A percentile compares a stretch with the other conserved stretches of the same genome.
phyloP scores from a whole-genome alignment of 2,329 filamentous ascomycete species.

The Berkeleyomyces rouxiae region DNA sequence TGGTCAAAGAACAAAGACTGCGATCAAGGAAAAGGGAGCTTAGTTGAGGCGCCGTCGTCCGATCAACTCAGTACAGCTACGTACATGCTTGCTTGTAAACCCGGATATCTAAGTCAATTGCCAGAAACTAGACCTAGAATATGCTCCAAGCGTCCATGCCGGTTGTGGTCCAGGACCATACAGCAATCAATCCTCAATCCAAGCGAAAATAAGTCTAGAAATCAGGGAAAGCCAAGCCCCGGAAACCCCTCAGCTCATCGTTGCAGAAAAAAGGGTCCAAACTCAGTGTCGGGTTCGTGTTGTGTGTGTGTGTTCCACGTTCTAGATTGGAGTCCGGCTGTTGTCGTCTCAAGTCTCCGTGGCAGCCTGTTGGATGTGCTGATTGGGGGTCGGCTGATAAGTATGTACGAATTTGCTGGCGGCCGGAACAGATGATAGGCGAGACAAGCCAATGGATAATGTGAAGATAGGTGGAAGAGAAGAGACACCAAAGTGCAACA shows the following conservation, averaged over 20 bases:
- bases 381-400: neutral
- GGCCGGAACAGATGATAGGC: neutral
- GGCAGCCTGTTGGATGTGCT: no score
- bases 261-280: no score
- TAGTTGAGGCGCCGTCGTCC: no score
- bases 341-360: no score
- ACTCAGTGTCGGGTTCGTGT: no score
- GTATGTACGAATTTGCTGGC: no score
- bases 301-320: neutral
- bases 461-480: neutral
- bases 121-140: neutral
- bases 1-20: no score
- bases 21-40: no score
- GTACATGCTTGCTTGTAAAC: neutral
- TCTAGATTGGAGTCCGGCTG: no score
- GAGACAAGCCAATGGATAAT: neutral
- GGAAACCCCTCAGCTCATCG: neutral
- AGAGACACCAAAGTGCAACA: neutral
- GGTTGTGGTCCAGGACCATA: neutral
- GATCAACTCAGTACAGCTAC: no score
- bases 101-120: neutral
- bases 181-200: no score
- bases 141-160: neutral
- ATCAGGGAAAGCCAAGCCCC: neutral
- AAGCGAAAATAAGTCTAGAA: no score